A percentile compares a stretch with the other conserved stretches of the same genome.
These are phyloP conservation scores for Clonostachys rosea DNA, from an alignment of 2,329 filamentous ascomycete species.

Conservation along the genomic window DNA sequence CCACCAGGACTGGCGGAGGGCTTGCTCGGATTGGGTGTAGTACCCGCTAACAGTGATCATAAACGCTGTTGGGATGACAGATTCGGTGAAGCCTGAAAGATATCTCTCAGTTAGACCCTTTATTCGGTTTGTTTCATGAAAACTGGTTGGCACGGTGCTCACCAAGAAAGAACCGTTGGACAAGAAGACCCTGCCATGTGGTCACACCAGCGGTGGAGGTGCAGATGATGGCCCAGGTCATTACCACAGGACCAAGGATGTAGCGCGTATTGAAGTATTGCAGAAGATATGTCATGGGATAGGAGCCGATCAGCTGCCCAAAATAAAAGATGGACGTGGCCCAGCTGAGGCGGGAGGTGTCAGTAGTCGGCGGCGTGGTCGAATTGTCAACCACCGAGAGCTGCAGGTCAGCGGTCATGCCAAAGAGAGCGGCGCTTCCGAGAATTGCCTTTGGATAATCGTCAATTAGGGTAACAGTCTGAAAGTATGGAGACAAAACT, in stretches of 20 bases:
- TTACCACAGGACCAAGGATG: conserved; percentile 42
- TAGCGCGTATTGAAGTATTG: conserved; percentile 48
- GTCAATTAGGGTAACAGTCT: no score
- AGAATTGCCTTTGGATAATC: conserved; percentile 40
- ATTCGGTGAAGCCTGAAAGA: conserved; percentile 29
- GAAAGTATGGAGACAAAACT: neutral
- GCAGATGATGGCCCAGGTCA: conserved; percentile 49
- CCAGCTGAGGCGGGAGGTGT: conserved; percentile 51
- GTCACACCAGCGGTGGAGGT: conserved; percentile 52
- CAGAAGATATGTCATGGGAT: conserved; percentile 52
- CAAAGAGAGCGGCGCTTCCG: conserved; percentile 52
- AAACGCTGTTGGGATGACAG: conserved; percentile 42
- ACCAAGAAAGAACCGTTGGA: conserved; percentile 39
- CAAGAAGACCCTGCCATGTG: conserved; percentile 44
- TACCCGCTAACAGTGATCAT: conserved; percentile 42
- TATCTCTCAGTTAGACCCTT: neutral
- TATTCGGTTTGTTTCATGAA: neutral
- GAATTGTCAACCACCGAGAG: conserved; percentile 31
- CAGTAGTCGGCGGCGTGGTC: conserved; percentile 36
- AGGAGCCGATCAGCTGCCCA: conserved; percentile 53
- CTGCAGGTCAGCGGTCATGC: conserved; percentile 51
- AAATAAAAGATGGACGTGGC: conserved; percentile 60
- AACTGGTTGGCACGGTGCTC: neutral
- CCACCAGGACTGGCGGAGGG: conserved; percentile 43
- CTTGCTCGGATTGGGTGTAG: conserved; percentile 44